phyloP scores from a whole-genome alignment of 257 asterid genomes.

The Solanum chaucha region DNA sequence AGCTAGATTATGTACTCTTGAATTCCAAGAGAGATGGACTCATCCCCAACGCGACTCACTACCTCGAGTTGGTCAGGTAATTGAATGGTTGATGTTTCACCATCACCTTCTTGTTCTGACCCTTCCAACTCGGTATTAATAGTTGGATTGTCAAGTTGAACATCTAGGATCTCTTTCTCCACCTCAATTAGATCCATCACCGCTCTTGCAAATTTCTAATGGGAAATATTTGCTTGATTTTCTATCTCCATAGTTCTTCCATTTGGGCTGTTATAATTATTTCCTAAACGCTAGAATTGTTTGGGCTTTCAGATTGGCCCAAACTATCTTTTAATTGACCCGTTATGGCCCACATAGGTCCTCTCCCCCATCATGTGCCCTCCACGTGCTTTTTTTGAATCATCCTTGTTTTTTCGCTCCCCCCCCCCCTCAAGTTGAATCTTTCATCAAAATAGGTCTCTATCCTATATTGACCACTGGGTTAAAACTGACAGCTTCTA shows the following conservation, averaged over 20 bases:
- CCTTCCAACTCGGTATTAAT: neutral
- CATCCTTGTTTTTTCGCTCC: neutral
- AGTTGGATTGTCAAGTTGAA: neutral
- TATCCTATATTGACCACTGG: neutral
- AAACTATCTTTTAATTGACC: neutral
- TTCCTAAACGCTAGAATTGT: neutral
- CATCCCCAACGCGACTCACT: neutral
- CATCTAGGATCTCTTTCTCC: neutral
- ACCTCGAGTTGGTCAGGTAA: neutral
- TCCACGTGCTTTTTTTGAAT: neutral
- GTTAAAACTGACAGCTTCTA: neutral
- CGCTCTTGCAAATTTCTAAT: neutral
- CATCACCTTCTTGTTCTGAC: neutral
- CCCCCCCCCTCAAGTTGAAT: neutral
- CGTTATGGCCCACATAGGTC: neutral
- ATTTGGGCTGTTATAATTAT: neutral
- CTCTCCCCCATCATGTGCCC: neutral
- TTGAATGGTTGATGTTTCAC: neutral
- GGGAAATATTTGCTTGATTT: neutral
- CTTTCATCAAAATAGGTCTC: neutral
- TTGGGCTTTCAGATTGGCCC: neutral
- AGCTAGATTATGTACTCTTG: neutral
- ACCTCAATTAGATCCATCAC: neutral
- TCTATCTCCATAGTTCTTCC: neutral
- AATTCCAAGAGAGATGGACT: neutral